A percentile compares a stretch with the other conserved stretches of the same genome.
Evolutionary conservation across 2,329 filamentous ascomycete genomes (phyloP).

Genomic region (Zasmidium cellare): DNA sequence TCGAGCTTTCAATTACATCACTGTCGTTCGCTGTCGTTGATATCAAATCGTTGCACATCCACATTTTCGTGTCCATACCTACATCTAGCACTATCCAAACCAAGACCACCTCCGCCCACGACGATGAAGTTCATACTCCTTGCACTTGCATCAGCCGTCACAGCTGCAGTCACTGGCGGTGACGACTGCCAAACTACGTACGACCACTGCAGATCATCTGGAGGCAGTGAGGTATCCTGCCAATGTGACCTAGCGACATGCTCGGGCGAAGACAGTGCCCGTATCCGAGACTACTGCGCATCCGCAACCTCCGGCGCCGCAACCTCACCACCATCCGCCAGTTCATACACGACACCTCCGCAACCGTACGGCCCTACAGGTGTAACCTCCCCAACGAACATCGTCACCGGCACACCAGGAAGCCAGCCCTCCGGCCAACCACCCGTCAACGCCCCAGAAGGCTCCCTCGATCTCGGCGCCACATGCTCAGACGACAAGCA

Average conservation of each 20-base stretch:
- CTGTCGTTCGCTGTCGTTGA: not conserved
- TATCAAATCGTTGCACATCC: not conserved
- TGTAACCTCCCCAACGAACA: not conserved
- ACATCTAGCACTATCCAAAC: not conserved
- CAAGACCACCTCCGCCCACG: too few species aligned
- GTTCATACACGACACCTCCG: conserved; percentile 1
- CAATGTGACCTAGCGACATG: conserved; percentile 14
- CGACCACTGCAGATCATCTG: conserved; percentile 16
- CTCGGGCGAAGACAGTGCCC: conserved; percentile 15
- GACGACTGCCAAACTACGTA: conserved; percentile 16
- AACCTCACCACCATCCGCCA: conserved; percentile 3
- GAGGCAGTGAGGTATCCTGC: conserved; percentile 12
- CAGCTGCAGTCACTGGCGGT: conserved; percentile 7
- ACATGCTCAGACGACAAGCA: conserved; percentile 19
- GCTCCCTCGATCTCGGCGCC: conserved; percentile 24
- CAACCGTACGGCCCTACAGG: not conserved
- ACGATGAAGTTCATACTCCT: conserved; percentile 17
- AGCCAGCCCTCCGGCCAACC: conserved; percentile 14
- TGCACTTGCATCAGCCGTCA: conserved; percentile 14
- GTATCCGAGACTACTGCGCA: conserved; percentile 17
- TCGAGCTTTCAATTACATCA: not conserved
- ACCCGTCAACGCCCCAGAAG: conserved; percentile 19
- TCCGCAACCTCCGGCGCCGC: conserved; percentile 3
- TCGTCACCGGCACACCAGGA: conserved; percentile 15
- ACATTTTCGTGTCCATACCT: too few species aligned